phyloP scores from a whole-genome alignment of 164 flowering plant species.

The Stephania cephalantha region DNA sequence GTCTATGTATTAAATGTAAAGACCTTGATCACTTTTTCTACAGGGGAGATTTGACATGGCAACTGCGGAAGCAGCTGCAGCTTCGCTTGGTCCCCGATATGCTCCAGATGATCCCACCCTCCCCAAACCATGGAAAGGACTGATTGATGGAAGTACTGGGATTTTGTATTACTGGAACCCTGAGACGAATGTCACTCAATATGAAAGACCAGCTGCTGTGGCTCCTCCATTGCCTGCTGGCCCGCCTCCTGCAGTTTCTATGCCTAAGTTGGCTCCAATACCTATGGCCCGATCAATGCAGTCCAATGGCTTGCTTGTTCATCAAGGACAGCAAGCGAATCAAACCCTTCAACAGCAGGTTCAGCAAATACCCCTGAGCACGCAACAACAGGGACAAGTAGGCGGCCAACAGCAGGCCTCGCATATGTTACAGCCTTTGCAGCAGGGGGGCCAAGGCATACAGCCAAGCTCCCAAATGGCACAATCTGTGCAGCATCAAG shows the following conservation, averaged over 20 bases:
- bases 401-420: constrained; percentile 24
- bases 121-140: constrained; percentile 89
- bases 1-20: not conserved
- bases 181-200: constrained; percentile 25
- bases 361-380: constrained; percentile 24
- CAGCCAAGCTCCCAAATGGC: constrained; percentile 2
- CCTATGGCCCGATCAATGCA: constrained; percentile 32
- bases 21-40: not conserved
- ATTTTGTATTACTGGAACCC: constrained; percentile 25
- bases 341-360: constrained; percentile 32
- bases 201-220: constrained; percentile 18
- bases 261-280: constrained; percentile 44
- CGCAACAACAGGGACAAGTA: constrained; percentile 32
- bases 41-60: constrained; percentile 26
- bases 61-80: constrained; percentile 48
- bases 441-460: constrained; percentile 16
- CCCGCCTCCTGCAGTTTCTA: constrained; percentile 38
- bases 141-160: constrained; percentile 80
- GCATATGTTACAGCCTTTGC: constrained; percentile 27
- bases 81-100: constrained; percentile 59
- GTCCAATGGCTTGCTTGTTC: constrained; percentile 26
- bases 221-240: constrained; percentile 40
- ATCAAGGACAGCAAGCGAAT: constrained; percentile 25
- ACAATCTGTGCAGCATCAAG: constrained; percentile 20
- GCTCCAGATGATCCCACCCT: constrained; percentile 88